Evolutionary conservation across 2,329 filamentous ascomycete genomes (phyloP).

Genomic region (Talaromyces sp.): DNA sequence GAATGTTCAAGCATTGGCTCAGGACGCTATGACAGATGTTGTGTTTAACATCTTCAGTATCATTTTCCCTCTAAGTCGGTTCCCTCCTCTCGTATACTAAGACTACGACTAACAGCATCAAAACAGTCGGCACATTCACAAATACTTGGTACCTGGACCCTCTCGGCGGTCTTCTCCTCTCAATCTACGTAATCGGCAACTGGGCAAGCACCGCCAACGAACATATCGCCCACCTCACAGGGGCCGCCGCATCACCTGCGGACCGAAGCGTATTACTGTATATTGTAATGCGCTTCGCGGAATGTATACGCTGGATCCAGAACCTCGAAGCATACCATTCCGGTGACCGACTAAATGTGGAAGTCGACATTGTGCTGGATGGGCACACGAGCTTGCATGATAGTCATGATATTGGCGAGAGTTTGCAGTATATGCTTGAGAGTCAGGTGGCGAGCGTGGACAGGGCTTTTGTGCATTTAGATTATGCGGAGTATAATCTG

Average conservation of each 20-base stretch:
- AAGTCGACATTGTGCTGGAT: conserved; percentile 59
- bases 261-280: conserved; percentile 78
- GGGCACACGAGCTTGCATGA: conserved; percentile 51
- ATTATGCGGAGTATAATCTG: conserved; percentile 43
- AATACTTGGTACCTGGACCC: conserved; percentile 56
- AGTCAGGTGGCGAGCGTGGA: conserved; percentile 39
- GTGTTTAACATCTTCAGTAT: conserved; percentile 90
- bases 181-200: conserved; percentile 56
- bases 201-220: conserved; percentile 59
- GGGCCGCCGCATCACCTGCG: conserved; percentile 55
- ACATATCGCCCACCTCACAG: conserved; percentile 58
- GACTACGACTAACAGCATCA: neutral
- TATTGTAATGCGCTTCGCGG: conserved; percentile 88
- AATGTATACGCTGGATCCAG: conserved; percentile 65
- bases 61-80: conserved; percentile 65
- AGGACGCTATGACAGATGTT: conserved; percentile 68
- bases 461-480: conserved; percentile 48
- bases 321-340: conserved; percentile 61
- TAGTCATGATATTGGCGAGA: conserved; percentile 57
- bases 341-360: conserved; percentile 58
- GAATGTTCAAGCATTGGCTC: conserved; percentile 72
- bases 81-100: neutral
- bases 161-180: conserved; percentile 57
- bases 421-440: conserved; percentile 57
- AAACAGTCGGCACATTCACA: conserved; percentile 32